Percentiles rank a stretch among this genome's conserved stretches.
Conservation (phyloP, 2,329 filamentous ascomycete genomes). For the Pseudogymnoascus destructans region DNA sequence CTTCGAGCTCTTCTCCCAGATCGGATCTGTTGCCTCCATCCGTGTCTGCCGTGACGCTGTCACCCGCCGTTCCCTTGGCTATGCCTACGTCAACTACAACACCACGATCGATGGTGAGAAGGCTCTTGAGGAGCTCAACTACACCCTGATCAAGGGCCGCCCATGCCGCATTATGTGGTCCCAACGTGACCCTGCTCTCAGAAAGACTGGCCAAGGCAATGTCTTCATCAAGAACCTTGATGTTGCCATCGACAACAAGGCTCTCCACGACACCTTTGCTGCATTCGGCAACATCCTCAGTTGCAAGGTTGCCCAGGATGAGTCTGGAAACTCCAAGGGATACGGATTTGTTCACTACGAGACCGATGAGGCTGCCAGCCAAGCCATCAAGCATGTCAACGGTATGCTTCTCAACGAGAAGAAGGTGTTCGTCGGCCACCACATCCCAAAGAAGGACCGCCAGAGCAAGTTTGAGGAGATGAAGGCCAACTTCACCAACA, state of each 20-base stretch:
- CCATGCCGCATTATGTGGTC: conserved; percentile 99
- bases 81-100: conserved; percentile 99
- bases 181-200: conserved; percentile 94
- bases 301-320: conserved; percentile 99
- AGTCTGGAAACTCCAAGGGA: conserved; percentile 91
- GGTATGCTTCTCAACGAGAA: conserved; percentile 99
- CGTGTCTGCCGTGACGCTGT: conserved; percentile 99
- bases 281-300: conserved; percentile 98
- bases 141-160: conserved; percentile 96
- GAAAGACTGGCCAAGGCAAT: conserved; percentile 98
- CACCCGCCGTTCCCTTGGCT: conserved; percentile 94
- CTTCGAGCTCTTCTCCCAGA: conserved; percentile 99
- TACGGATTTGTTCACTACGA: conserved; percentile 99
- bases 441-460: conserved; percentile 99
- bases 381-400: conserved; percentile 99
- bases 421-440: conserved; percentile 98
- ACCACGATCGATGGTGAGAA: conserved; percentile 92
- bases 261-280: conserved; percentile 96
- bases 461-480: conserved; percentile 99
- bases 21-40: conserved; percentile 96
- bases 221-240: conserved; percentile 99
- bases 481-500: conserved; percentile 99
- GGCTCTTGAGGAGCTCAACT: conserved; percentile 97
- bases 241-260: conserved; percentile 98
- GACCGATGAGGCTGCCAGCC: conserved; percentile 90